Evolutionary conservation across 192 early-diverging fungal genomes (phyloP), one percentile per base, ranked within the genome.

Genomic region (Coemansia sp.): DNA sequence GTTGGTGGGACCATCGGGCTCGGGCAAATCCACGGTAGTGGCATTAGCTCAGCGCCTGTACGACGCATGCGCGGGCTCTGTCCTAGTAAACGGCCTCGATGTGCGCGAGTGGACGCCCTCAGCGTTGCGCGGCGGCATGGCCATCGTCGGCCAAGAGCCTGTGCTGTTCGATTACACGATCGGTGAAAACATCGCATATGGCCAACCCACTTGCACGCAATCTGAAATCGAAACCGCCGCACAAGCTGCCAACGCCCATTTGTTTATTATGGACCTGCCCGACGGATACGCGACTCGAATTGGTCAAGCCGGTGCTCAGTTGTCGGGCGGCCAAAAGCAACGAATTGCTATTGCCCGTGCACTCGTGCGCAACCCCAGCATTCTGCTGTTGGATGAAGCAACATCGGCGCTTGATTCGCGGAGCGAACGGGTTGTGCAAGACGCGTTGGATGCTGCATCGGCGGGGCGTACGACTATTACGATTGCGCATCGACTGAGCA

Each of bases 101-200:
- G 82, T 94, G 26, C 65, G 75, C 6, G 64, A 85, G 50, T 91
- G 89, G 83, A 83, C 87, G 29, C 37, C 94, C 7, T 60, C 65
- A n/a, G 84, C 87, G 41, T 80, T 96, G 22, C 88, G 96, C 57
- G 43, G 64, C 23, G 85, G 85, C 61, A 75, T 95, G 82, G 90
- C 92, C 16, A 77, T 98, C n/a, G 96, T 98, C 10, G 89, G 89
- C 22, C 95, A 98, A 72, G 94, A 96, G 81, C 95, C 95, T 4
- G 86, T 92, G 39, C 72, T 98, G 39, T 95, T 96, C 67, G 91
- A 94, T 79, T 78, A 92, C 71, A 84, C 87, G 23, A 90, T 98
- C 64, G 84, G 83, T 25, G 93, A 96, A 14, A 98, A 98, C 85
- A 94, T 98, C 55, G 80, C 77, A 6, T 96, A 92, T 69, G 89